Base-by-base conservation (phyloP, 805 yeast genomes). In the Hanseniaspora singularis region DNA sequence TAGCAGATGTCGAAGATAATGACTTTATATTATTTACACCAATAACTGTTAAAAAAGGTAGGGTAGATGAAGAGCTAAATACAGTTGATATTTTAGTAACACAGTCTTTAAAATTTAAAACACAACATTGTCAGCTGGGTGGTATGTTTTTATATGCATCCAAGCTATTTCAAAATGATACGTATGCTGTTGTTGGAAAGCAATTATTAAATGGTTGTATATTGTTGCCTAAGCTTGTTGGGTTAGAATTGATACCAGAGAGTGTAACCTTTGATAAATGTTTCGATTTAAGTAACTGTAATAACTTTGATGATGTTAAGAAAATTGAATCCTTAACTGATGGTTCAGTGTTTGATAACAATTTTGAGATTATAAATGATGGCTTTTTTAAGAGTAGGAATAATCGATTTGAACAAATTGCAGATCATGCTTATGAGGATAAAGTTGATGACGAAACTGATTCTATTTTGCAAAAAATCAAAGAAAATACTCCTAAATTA, bases 101-200 rank as follows among this genome's bases (percentile, higher is more conserved):
- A 3, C 48, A 46, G 32, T 51, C 50, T n/a, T n/a, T 50, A 37
- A 40, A 31, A 50, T 28, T 50, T 51, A 34, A 38, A 45, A 44
- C 36, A 14, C 48, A 44, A 24, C 48, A 71, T 6, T 76, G 81
- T 53, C 72, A 70, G 48, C 61, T 73, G 3, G 79, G 78, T 14
- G 74, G 78, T 2, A 72, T 72, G 68, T 62, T 70, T 54, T 73
- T 73, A 0, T 54, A 74, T 22, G 74, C 73, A 1, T 63, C 73
- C 5, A 67, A 61, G 38, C 47, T 72, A 1, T 63, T 74, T 16
- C 46, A 52, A 31, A 53, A 63, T 10, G 62, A 66, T 6, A 52
- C 57, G 3, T 70, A 70, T 49, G 50, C 68, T 40, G 22, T 10
- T 22, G 15, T 37, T n/a, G 79, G 73, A 3, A 60, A 57, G 18